phyloP scores from a whole-genome alignment of 2,329 filamentous ascomycete genomes.

The Colletotrichum sp. region DNA sequence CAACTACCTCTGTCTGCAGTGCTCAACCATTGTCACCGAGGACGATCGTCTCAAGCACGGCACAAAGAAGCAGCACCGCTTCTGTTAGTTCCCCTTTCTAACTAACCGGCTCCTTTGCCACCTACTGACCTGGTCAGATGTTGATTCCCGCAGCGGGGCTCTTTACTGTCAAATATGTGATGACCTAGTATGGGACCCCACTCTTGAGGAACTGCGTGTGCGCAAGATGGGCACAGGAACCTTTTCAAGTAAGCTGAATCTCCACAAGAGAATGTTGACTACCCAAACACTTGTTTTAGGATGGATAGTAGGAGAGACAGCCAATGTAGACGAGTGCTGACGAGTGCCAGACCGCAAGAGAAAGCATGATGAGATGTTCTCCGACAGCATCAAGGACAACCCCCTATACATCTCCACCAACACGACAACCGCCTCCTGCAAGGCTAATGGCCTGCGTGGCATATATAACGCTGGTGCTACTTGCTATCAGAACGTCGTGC shows the following conservation, averaged over 20 bases:
- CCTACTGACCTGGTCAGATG: constrained; percentile 56
- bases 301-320: neutral
- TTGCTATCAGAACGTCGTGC: constrained; percentile 96
- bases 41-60: constrained; percentile 72
- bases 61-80: constrained; percentile 71
- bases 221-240: constrained; percentile 72
- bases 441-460: constrained; percentile 85
- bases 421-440: constrained; percentile 80
- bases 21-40: constrained; percentile 69
- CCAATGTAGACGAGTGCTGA: neutral
- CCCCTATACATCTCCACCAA: constrained; percentile 79
- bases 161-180: constrained; percentile 84
- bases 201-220: constrained; percentile 75
- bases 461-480: constrained; percentile 99
- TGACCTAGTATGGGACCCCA: constrained; percentile 84
- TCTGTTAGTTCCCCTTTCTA: constrained; percentile 61
- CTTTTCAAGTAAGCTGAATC: constrained; percentile 60
- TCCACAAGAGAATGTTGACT: neutral
- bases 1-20: constrained; percentile 77
- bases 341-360: constrained; percentile 67
- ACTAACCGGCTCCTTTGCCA: neutral
- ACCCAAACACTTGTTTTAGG: neutral
- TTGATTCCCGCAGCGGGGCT: constrained; percentile 77
- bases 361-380: constrained; percentile 75
- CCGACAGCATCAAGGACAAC: constrained; percentile 71